A percentile compares a stretch with the other conserved stretches of the same genome.
Conservation (phyloP, 139 green algal genomes). For the Spirogloea muscicola region DNA sequence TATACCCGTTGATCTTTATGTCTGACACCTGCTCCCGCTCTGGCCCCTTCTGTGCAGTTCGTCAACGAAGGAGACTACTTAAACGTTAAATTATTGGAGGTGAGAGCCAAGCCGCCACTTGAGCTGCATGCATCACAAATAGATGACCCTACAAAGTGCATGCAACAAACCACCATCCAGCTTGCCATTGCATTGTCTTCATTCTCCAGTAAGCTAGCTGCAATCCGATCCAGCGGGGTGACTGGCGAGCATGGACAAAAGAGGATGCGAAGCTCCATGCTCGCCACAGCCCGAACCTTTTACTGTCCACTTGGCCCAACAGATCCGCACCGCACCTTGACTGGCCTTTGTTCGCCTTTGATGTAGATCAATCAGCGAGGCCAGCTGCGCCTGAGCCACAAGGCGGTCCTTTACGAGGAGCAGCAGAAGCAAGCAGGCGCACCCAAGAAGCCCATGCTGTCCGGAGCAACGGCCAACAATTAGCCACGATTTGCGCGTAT, state of each 20-base stretch:
- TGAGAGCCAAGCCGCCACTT: no score
- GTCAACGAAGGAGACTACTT: slow-evolving; percentile 29
- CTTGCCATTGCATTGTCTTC: not conserved
- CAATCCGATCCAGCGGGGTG: no score
- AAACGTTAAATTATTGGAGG: slow-evolving; percentile 52
- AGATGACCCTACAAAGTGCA: no score
- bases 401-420: slow-evolving; percentile 49
- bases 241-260: no score
- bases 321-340: not conserved
- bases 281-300: slow-evolving; percentile 1
- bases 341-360: not conserved
- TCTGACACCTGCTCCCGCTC: not conserved
- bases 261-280: no score
- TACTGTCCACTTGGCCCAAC: not conserved
- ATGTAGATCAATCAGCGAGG: slow-evolving; percentile 41
- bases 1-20: not conserved
- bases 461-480: no score
- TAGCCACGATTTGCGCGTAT: no score
- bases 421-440: no score
- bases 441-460: no score
- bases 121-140: no score
- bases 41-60: not conserved
- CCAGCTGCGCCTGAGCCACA: slow-evolving; percentile 55
- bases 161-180: not conserved
- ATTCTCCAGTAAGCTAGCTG: no score